Conservation (phyloP, 257 asterid genomes). For the Rehmannia glutinosa region DNA sequence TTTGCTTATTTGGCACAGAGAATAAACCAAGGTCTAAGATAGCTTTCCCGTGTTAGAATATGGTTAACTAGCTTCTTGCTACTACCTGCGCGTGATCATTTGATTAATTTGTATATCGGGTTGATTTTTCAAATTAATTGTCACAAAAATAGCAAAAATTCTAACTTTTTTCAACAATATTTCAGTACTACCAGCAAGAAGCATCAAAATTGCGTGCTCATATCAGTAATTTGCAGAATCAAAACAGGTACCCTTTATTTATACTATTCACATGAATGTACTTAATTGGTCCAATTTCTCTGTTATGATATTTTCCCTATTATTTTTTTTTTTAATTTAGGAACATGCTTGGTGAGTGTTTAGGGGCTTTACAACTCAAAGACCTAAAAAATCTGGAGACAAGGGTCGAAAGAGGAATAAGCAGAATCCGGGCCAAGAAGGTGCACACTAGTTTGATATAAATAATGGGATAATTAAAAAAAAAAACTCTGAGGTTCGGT, state of each 20-base stretch:
- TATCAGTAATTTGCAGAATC: constrained; percentile 71
- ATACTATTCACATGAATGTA: neutral
- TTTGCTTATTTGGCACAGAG: no score
- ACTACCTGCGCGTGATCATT: no score
- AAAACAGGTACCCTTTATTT: constrained; percentile 50
- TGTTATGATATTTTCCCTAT: neutral
- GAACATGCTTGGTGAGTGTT: constrained; percentile 72
- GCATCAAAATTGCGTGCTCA: constrained; percentile 72
- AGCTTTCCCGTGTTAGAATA: no score
- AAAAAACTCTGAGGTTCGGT: no score
- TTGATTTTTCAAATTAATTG: no score
- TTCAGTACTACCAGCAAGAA: constrained; percentile 91
- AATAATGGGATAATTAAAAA: no score
- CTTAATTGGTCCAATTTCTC: neutral
- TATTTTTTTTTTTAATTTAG: no score
- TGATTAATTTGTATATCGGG: no score
- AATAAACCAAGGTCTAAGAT: no score
- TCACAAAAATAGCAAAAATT: no score
- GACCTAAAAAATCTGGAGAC: constrained; percentile 71
- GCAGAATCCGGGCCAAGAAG: constrained; percentile 75
- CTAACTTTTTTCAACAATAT: neutral
- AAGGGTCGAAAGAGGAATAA: constrained; percentile 67
- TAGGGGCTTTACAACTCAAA: constrained; percentile 44
- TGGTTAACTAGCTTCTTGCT: no score
- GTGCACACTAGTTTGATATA: constrained; percentile 15